phyloP scores from a whole-genome alignment of 106 monocot species.

The Allium fistulosum region DNA sequence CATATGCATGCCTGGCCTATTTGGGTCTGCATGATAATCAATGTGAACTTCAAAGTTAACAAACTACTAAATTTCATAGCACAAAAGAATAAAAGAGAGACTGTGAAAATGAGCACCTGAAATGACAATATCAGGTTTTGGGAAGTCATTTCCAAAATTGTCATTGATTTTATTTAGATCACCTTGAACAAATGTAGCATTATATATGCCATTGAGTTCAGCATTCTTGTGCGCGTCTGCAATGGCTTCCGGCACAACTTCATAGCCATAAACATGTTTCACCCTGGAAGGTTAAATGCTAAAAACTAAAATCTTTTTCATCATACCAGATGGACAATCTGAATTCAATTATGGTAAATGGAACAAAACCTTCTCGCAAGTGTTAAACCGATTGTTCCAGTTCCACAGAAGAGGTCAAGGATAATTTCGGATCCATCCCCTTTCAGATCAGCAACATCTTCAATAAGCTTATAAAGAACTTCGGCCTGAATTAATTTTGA shows the following conservation, averaged over 20 bases:
- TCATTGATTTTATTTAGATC: constrained; percentile 93
- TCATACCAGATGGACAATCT: constrained; percentile 10
- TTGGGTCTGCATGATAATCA: constrained; percentile 60
- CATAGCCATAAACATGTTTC: constrained; percentile 90
- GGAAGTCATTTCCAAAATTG: constrained; percentile 81
- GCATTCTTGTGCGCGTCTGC: constrained; percentile 86
- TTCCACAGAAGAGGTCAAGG: constrained; percentile 96
- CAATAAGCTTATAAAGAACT: constrained; percentile 85
- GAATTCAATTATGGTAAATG: constrained; percentile 76
- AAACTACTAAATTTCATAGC: not conserved
- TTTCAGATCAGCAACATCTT: constrained; percentile 61
- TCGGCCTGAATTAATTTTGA: constrained; percentile 55
- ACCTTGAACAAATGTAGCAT: constrained; percentile 94
- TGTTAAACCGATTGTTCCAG: constrained; percentile 94
- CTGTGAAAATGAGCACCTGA: constrained; percentile 37
- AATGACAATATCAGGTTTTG: constrained; percentile 87
- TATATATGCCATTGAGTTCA: constrained; percentile 67
- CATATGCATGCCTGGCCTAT: constrained; percentile 93
- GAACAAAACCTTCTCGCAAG: constrained; percentile 65
- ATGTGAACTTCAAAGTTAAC: not conserved
- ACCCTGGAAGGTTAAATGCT: constrained; percentile 28
- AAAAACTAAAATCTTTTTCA: not conserved
- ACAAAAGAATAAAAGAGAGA: not conserved
- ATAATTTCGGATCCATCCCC: constrained; percentile 90
- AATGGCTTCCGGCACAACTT: constrained; percentile 80